phyloP scores from a whole-genome alignment of 2,329 filamentous ascomycete species.

The Pseudogymnoascus sp. region DNA sequence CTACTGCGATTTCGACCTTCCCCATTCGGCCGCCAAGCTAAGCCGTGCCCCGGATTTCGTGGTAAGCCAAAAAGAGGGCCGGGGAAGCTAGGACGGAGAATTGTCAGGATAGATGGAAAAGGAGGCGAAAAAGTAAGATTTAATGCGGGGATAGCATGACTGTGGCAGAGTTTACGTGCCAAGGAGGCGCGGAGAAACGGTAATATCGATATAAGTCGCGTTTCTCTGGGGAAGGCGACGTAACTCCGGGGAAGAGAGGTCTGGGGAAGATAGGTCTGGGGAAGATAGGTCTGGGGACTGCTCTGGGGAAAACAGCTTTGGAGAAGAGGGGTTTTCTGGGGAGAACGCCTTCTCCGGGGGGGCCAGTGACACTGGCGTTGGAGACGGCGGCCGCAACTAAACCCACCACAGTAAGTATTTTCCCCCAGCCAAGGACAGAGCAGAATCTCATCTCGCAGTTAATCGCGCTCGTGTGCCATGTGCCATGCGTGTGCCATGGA shows the following conservation, averaged over 20 bases:
- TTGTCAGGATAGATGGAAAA: background rate
- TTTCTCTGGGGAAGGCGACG: too few species aligned
- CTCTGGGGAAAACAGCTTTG: background rate
- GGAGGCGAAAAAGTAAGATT: background rate
- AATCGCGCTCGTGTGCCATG: background rate
- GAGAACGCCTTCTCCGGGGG: background rate
- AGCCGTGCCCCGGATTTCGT: constrained; percentile 4
- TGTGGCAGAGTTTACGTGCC: background rate
- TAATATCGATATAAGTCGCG: too few species aligned
- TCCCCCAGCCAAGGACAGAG: background rate
- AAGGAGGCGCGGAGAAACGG: background rate
- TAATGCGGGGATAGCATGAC: background rate
- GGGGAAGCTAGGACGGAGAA: background rate
- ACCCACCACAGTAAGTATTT: constrained; percentile 6
- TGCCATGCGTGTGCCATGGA: background rate
- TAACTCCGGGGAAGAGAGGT: too few species aligned
- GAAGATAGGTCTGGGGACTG: background rate
- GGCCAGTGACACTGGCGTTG: constrained; percentile 1
- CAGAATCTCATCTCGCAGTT: background rate
- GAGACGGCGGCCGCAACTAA: background rate
- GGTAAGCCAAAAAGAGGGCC: background rate
- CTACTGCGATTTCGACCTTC: background rate
- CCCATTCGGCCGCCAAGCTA: background rate
- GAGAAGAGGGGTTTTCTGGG: background rate
- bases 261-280: background rate